Conservation (phyloP, 1,139 yeast genomes). For the Protomyces macrosporus region DNA sequence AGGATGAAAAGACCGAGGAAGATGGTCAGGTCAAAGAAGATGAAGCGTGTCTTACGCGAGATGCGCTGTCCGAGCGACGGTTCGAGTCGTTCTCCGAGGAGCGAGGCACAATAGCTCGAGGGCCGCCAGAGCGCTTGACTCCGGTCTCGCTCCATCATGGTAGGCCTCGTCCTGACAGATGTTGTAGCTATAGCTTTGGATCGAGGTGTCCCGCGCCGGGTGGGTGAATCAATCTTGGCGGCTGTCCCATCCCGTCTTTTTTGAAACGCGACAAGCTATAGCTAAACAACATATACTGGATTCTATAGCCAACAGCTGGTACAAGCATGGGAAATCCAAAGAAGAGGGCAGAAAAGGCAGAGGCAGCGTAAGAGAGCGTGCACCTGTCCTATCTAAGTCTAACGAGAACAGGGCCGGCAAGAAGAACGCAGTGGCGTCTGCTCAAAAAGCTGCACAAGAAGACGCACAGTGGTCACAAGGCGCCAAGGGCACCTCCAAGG, state of each 20-base stretch:
- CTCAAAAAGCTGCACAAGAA: constrained; percentile 61
- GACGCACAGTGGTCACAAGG: constrained; percentile 69
- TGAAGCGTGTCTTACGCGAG: not conserved
- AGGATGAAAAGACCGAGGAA: not conserved
- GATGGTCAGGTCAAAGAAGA: not conserved
- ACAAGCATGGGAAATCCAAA: constrained; percentile 22
- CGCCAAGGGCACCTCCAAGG: constrained; percentile 58
- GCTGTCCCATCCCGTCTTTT: no score
- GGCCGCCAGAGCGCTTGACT: not conserved
- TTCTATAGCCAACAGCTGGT: no score
- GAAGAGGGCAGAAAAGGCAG: constrained; percentile 27
- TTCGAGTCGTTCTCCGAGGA: not conserved
- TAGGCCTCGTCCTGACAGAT: no score
- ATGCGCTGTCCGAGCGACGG: not conserved
- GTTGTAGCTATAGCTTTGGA: no score
- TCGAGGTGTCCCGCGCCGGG: no score
- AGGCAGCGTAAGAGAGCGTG: constrained; percentile 12
- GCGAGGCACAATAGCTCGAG: not conserved
- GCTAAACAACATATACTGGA: no score
- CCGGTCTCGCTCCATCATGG: not conserved
- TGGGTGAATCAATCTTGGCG: no score
- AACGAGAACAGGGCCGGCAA: constrained; percentile 45
- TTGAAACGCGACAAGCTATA: no score
- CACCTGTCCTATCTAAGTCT: not conserved
- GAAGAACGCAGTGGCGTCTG: constrained; percentile 51